Evolutionary conservation across 176 grass and related monocot species (phyloP).

Genomic region (Raddia guianensis): DNA sequence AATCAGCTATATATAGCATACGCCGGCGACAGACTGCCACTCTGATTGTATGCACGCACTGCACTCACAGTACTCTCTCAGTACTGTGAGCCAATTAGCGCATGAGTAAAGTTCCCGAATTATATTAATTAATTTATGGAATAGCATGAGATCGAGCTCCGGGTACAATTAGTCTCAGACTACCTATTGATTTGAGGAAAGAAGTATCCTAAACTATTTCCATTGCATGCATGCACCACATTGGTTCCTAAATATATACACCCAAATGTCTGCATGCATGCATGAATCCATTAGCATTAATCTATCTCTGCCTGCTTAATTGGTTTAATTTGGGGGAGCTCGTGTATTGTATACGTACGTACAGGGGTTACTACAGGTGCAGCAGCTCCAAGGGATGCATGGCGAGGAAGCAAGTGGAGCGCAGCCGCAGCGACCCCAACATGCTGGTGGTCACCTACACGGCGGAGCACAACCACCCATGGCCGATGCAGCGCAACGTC

Average conservation of each 20-base stretch:
- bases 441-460: slow-evolving; percentile 97
- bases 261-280: not conserved
- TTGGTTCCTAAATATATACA: not conserved
- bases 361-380: slow-evolving; percentile 95
- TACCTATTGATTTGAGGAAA: no score
- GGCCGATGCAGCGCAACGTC: slow-evolving; percentile 86
- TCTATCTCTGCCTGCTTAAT: not conserved
- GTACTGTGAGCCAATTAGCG: not conserved
- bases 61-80: not conserved
- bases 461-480: slow-evolving; percentile 92
- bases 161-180: not conserved
- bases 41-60: not conserved
- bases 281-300: not conserved
- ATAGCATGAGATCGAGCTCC: not conserved
- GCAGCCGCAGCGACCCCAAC: slow-evolving; percentile 89
- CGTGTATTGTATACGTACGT: not conserved
- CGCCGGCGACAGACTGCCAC: not conserved
- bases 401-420: slow-evolving; percentile 95
- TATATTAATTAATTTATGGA: no score
- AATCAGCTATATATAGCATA: not conserved
- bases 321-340: not conserved
- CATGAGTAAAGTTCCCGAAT: not conserved
- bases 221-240: no score
- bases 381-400: slow-evolving; percentile 97
- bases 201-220: no score